These are phyloP conservation scores for Botryotinia narcissicola DNA, from an alignment of 2,329 filamentous ascomycete genomes.

Conservation along the genomic window DNA sequence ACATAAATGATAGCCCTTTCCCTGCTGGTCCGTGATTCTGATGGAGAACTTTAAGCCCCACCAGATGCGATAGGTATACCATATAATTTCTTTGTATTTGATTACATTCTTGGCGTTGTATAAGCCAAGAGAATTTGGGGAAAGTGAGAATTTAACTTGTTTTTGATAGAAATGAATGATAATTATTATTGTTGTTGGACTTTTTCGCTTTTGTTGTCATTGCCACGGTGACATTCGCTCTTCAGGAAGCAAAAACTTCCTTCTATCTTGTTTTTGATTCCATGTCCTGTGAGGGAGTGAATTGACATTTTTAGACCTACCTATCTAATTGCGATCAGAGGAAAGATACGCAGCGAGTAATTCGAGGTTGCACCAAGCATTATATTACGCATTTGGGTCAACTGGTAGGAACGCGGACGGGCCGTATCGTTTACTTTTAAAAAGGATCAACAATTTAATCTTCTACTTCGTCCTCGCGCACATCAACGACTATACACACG, in stretches of 20 bases:
- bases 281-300: not conserved
- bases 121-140: not conserved
- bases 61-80: not conserved
- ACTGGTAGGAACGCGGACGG: not conserved
- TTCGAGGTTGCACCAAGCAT: not conserved
- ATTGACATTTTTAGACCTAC: not conserved
- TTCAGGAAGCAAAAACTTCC: not conserved
- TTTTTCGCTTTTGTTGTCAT: not conserved
- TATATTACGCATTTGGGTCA: not conserved
- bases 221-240: not conserved
- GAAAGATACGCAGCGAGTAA: not conserved
- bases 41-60: not conserved
- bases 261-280: not conserved
- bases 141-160: not conserved
- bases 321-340: not conserved
- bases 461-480: not conserved
- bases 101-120: not conserved
- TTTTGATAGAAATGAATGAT: not conserved
- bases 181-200: not conserved
- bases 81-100: not conserved
- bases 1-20: not conserved
- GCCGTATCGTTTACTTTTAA: not conserved
- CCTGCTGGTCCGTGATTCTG: not conserved
- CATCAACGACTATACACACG: not conserved
- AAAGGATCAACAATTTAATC: not conserved